Conservation (phyloP, 306 rosid genomes). For the Elaeagnus macrophylla region DNA sequence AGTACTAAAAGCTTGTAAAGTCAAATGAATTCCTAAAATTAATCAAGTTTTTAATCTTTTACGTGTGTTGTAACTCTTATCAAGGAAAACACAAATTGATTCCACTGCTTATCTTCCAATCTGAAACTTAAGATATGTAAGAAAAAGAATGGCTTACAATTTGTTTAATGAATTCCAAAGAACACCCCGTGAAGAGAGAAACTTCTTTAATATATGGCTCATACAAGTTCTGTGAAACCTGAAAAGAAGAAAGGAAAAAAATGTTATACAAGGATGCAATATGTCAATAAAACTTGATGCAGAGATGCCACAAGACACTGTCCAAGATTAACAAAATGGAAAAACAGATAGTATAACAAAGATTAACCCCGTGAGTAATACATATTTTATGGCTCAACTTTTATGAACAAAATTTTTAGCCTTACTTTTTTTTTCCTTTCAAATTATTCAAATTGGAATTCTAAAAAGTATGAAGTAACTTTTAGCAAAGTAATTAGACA, state of each 20-base stretch:
- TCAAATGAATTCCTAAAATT: no score
- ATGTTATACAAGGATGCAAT: neutral
- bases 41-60: no score
- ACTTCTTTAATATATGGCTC: conserved; percentile 40
- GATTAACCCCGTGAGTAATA: no score
- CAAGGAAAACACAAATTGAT: neutral
- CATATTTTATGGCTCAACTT: no score
- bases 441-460: no score
- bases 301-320: neutral
- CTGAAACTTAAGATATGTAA: neutral
- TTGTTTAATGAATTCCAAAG: conserved; percentile 49
- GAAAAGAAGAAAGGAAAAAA: conserved; percentile 12
- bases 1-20: no score
- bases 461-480: neutral
- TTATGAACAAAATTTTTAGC: no score
- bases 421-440: no score
- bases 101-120: neutral
- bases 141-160: conserved; percentile 34
- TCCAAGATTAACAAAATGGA: neutral
- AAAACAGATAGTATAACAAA: neutral
- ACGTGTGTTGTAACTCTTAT: neutral
- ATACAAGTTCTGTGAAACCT: conserved; percentile 48
- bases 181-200: conserved; percentile 48
- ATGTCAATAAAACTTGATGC: neutral
- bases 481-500: neutral